Conservation (phyloP, 2,329 filamentous ascomycete genomes). For the Alternaria sp. region DNA sequence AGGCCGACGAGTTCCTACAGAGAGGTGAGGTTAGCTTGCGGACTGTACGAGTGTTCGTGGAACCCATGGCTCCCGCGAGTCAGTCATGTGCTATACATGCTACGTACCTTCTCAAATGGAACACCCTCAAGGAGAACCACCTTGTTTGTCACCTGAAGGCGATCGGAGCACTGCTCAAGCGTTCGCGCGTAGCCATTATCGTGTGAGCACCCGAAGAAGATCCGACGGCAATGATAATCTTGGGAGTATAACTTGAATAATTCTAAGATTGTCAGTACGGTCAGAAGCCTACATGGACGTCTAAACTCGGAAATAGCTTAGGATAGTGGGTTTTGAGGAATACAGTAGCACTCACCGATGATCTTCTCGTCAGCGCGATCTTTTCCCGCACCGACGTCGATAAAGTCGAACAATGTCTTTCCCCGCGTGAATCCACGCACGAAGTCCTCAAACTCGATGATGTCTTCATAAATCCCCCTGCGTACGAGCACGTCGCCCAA, state of each 20-base stretch:
- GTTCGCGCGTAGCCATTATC: slow-evolving; percentile 62
- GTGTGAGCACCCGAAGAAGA: slow-evolving; percentile 66
- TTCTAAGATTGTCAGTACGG: slow-evolving; percentile 45
- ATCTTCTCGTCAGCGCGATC: slow-evolving; percentile 56
- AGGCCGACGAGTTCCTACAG: slow-evolving; percentile 54
- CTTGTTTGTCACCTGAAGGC: slow-evolving; percentile 53
- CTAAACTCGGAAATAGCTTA: no score
- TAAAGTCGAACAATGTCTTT: slow-evolving; percentile 53
- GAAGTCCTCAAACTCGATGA: slow-evolving; percentile 58
- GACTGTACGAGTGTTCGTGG: no score
- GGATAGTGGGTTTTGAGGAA: no score
- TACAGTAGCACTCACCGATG: slow-evolving; percentile 50
- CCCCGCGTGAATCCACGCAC: slow-evolving; percentile 62
- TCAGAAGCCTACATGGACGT: no score
- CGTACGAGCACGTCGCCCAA: slow-evolving; percentile 57
- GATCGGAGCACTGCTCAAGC: slow-evolving; percentile 58
- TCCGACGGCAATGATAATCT: slow-evolving; percentile 66
- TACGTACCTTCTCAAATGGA: slow-evolving; percentile 56
- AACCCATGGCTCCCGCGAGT: no score
- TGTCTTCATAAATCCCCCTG: slow-evolving; percentile 54
- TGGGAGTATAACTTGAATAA: slow-evolving; percentile 62
- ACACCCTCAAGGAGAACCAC: slow-evolving; percentile 64
- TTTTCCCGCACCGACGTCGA: slow-evolving; percentile 56
- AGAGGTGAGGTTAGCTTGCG: neutral
- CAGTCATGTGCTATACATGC: no score